A percentile compares a stretch with the other conserved stretches of the same genome.
phyloP scores from a whole-genome alignment of 768 basidiomycete species.

The Suillus fuscotomentosus region DNA sequence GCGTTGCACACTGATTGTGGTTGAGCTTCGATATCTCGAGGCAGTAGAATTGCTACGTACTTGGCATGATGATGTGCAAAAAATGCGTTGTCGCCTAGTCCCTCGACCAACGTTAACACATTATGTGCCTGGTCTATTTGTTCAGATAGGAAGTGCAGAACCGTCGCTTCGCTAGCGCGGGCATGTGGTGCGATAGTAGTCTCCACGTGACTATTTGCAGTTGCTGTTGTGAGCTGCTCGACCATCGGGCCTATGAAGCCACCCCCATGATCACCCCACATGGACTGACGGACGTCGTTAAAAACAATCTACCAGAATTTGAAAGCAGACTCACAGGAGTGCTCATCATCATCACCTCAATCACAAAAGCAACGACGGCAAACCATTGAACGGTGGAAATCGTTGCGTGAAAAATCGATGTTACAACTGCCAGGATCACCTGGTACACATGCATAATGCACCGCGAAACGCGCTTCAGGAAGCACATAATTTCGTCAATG shows the following conservation, averaged over 20 bases:
- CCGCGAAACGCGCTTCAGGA: constrained; percentile 43
- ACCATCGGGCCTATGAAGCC: constrained; percentile 3
- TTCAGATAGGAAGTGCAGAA: constrained; percentile 26
- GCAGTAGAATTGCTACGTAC: constrained; percentile 12
- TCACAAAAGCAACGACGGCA: constrained; percentile 2
- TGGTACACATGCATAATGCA: not conserved
- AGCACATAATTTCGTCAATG: constrained; percentile 44
- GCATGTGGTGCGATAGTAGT: not conserved
- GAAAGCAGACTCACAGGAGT: not conserved
- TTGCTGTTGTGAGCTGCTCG: not conserved
- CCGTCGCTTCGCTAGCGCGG: constrained; percentile 9
- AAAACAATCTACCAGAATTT: not conserved
- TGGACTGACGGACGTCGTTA: not conserved
- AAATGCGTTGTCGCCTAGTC: constrained; percentile 20
- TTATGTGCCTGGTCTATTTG: constrained; percentile 29
- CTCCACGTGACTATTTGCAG: not conserved
- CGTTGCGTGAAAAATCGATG: not conserved
- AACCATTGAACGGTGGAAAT: constrained; percentile 3
- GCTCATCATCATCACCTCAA: constrained; percentile 1
- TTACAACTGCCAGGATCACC: not conserved
- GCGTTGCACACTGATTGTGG: constrained; percentile 10
- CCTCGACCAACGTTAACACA: constrained; percentile 19
- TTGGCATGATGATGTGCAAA: constrained; percentile 17
- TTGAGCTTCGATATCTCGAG: not conserved
- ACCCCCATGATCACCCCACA: not conserved